Conservation (phyloP, 768 basidiomycete species). For the Boletus reticuloceps region DNA sequence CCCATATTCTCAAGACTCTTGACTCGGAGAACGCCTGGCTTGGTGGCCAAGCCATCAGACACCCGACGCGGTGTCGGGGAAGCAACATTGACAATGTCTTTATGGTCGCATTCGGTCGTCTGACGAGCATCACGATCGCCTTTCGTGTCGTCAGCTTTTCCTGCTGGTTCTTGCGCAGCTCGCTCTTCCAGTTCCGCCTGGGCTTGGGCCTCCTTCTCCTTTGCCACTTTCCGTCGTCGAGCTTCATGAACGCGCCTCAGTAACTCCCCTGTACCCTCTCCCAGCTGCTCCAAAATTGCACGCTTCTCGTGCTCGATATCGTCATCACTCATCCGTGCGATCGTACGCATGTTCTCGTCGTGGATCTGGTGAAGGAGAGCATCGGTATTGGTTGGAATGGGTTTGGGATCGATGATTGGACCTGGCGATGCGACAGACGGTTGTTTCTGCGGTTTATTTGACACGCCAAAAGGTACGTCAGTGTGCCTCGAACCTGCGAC, state of each 20-base stretch:
- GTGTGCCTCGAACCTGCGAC: conserved; percentile 18
- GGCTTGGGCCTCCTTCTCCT: background rate
- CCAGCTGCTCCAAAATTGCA: conserved; percentile 72
- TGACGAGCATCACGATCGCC: background rate
- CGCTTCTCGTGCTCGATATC: conserved; percentile 64
- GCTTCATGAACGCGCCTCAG: conserved; percentile 39
- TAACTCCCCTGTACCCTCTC: conserved; percentile 59
- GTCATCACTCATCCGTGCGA: conserved; percentile 67
- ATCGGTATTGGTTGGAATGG: conserved; percentile 24
- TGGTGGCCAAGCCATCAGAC: conserved; percentile 12
- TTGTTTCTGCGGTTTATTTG: conserved; percentile 6
- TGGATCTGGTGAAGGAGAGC: conserved; percentile 59
- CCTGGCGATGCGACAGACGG: background rate
- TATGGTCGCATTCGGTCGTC: background rate
- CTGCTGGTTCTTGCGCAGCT: background rate
- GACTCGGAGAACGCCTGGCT: conserved; percentile 26
- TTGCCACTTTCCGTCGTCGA: conserved; percentile 13
- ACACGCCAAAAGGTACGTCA: conserved; percentile 27
- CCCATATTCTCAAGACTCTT: conserved; percentile 31
- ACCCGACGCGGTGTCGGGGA: conserved; percentile 11
- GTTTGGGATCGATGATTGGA: conserved; percentile 7
- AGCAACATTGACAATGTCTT: background rate
- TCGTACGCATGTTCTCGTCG: conserved; percentile 59
- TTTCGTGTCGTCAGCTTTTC: background rate
- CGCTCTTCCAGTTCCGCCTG: background rate